A percentile compares a stretch with the other conserved stretches of the same genome.
Evolutionary conservation across 371 early-diverging fungal genomes (phyloP).

Genomic region (Circinella minor): DNA sequence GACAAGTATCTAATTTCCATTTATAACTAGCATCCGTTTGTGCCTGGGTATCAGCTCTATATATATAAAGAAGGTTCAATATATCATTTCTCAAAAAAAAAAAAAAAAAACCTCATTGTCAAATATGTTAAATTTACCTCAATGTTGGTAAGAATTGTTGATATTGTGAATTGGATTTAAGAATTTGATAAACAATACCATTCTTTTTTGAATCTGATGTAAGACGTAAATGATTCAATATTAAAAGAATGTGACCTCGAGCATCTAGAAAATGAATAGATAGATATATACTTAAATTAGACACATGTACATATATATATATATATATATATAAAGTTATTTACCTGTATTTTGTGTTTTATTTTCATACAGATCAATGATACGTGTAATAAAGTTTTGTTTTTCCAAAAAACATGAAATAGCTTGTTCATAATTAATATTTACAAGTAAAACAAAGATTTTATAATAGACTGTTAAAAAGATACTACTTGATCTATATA

Average conservation of each 20-base stretch:
- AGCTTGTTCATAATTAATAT: constrained; percentile 32
- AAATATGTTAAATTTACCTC: constrained; percentile 22
- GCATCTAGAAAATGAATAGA: constrained; percentile 18
- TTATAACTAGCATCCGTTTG: constrained; percentile 33
- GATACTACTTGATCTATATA: constrained; percentile 37
- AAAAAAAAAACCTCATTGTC: no score
- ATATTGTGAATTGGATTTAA: constrained; percentile 30
- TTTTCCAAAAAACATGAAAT: constrained; percentile 30
- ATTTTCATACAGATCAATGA: constrained; percentile 42
- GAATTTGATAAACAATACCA: constrained; percentile 26
- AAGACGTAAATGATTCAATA: constrained; percentile 44
- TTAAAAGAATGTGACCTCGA: constrained; percentile 43
- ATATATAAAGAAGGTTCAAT: background rate
- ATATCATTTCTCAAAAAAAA: background rate
- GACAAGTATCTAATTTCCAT: constrained; percentile 46
- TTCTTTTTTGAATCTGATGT: constrained; percentile 36
- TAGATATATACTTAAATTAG: no score
- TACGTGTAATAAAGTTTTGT: constrained; percentile 32
- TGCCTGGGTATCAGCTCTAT: constrained; percentile 36
- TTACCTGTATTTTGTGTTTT: constrained; percentile 14
- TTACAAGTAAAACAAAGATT: constrained; percentile 32
- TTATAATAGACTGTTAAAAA: constrained; percentile 50
- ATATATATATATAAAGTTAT: no score
- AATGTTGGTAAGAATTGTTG: constrained; percentile 39
- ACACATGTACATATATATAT: no score